Evolutionary conservation across 2,329 filamentous ascomycete genomes (phyloP), one percentile per base, ranked within the genome.

Genomic region (Sporothrix brasiliensis): DNA sequence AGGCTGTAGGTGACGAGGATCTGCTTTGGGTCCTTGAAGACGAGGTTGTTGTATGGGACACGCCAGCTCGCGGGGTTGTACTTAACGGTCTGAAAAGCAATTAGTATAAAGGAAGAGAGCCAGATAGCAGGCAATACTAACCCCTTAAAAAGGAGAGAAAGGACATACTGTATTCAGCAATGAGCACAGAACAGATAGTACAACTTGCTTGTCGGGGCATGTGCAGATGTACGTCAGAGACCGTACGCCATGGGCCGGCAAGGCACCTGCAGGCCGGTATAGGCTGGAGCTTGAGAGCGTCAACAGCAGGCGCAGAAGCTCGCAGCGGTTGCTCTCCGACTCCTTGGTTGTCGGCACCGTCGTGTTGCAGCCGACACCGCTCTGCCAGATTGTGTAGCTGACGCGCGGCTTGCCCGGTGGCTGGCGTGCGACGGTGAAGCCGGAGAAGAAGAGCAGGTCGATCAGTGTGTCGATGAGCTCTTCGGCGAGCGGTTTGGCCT

Each of bases 331-430:
- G 81, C 87, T 96, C 81, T 99, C 95, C 71, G 92, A 91, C 76
- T 98, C 94, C 79, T 93, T 97, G 68, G 90, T 97, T 3, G 93
- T 94, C 11, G 90, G 90, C 75, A 96, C 89, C 5, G 93, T 88
- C 19, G 91, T 92, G 79, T 97, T 97, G 83, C 94, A 98, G 16
- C 95, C 95, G 41, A 99, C 94, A 63, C 95, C 95, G 77, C 92
- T 98, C 81, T 97, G 93, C 95, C 95, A 99, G 78, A 99, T 98
- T 69, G 93, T 91, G 80, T 95, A 97, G 9, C 91, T 91, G 70
- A 97, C 91, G 79, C 95, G 96, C 73, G 87, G 86, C 77, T 91
- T 93, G 69, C 88, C 67, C 70, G 89, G 85, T 16, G 88, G 85
- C 54, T 91, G 87, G 71, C 85, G 87, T 11, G 94, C 92, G 19